Percentiles rank a stretch among this genome's conserved stretches.
Evolutionary conservation across 148 eudicot genomes (phyloP).

Genomic region (Rhododendron griersonianum): DNA sequence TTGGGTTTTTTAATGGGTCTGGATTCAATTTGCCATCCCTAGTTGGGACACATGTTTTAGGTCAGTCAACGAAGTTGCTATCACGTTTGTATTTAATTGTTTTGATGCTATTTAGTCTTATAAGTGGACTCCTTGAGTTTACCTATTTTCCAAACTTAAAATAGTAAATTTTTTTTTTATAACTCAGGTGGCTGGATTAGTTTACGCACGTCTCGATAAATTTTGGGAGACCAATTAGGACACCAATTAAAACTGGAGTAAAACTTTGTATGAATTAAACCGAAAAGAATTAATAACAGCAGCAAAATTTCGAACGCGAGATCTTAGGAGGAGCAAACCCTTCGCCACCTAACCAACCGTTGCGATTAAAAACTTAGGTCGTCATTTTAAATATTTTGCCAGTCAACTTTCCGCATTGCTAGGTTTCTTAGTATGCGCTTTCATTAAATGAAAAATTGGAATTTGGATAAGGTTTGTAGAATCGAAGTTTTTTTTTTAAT

Average conservation of each 20-base stretch:
- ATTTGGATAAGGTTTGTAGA: not conserved
- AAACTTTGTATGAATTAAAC: too few species aligned
- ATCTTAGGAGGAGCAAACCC: not conserved
- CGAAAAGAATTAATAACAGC: too few species aligned
- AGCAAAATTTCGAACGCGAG: too few species aligned
- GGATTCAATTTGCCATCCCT: too few species aligned
- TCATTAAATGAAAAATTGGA: not conserved
- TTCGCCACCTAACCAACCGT: not conserved
- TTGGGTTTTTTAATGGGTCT: too few species aligned
- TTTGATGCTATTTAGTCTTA: not conserved
- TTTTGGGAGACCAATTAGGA: too few species aligned
- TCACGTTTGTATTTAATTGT: not conserved
- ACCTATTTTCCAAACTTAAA: not conserved
- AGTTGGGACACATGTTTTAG: not conserved
- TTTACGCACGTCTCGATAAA: too few species aligned
- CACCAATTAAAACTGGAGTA: too few species aligned
- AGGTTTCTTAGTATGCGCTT: not conserved
- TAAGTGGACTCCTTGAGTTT: not conserved
- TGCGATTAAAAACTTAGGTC: too few species aligned
- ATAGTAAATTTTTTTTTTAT: not conserved
- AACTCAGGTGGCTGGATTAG: not conserved
- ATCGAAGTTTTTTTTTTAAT: too few species aligned
- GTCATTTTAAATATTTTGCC: too few species aligned
- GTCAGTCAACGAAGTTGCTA: not conserved
- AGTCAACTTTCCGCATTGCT: not conserved